Evolutionary conservation across 139 green algal genomes (phyloP), one percentile per base, ranked within the genome.

Genomic region (Edaphochlamys debaryana): DNA sequence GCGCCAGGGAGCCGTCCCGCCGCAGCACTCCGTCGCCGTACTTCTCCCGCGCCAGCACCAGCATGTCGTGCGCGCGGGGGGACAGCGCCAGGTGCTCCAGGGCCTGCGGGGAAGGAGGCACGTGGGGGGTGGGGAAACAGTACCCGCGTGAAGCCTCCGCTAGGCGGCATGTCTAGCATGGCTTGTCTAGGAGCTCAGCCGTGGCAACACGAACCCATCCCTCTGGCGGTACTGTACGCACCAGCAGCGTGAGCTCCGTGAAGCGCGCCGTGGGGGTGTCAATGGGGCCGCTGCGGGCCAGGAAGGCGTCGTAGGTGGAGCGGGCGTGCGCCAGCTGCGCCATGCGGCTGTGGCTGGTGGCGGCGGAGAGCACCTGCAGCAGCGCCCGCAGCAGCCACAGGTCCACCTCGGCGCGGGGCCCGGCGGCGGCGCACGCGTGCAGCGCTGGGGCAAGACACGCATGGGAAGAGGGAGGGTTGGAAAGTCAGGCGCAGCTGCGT

Each of bases 1-100:
- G 13, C 27, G 9, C 78, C 34, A 84, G 37, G 9, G 27, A 37
- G 19, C 36, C 50, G 34, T 84, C 78, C 0, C 78, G 78, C 42
- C 76, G 76, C 42, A 82, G 63, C 60, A 82, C 76, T 9, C 36
- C 63, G 37, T 75, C 66, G 45, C 50, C 63, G 78, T 84, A 84
- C 11, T 66, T 66, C 5, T 84, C 66, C 48, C 37, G 34, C 23
- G 45, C 58, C 45, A 76, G 50, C 25, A 34, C 9, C 25, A 67
- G 42, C 66, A 84, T 40, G 48, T 56, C 37, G 41, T 74, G 76
- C n/a, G 76, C 76, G 20, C 45, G 63, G 3, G 62, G 41, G 11
- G 62, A 81, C 56, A 63, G 60, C n/a, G 60, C 19, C n/a, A 38
- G 11, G 60, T 67, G 60, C 60, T 70, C 36, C 34, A 70, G 27